Percentiles rank a stretch among this genome's conserved stretches.
Evolutionary conservation across 306 rosid species (phyloP).

Genomic region (Ormosia semicastrata): DNA sequence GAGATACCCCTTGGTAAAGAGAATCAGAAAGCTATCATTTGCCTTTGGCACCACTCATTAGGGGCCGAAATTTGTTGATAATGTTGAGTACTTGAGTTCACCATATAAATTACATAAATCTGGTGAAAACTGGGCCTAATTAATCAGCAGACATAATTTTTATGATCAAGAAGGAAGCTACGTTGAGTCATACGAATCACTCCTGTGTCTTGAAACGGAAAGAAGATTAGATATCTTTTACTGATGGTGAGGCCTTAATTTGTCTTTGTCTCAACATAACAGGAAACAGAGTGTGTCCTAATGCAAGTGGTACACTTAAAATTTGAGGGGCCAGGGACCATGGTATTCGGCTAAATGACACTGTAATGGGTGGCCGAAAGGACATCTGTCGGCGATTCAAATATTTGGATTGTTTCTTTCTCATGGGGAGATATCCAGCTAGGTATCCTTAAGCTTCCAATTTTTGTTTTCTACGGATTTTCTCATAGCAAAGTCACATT

Average conservation of each 20-base stretch:
- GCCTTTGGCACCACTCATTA: background rate
- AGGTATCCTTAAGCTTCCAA: background rate
- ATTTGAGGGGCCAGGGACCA: background rate
- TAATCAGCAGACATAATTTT: background rate
- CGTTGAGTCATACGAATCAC: constrained; percentile 34
- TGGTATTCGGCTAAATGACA: background rate
- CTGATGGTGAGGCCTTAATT: constrained; percentile 13
- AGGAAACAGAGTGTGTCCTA: background rate
- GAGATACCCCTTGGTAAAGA: background rate
- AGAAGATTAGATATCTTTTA: constrained; percentile 17
- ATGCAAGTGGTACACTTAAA: background rate
- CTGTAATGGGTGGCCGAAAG: background rate
- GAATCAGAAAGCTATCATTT: background rate
- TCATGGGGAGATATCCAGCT: background rate
- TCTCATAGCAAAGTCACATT: background rate
- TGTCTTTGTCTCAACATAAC: constrained; percentile 19
- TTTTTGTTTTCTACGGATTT: background rate
- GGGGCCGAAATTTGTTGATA: background rate
- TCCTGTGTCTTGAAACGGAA: background rate
- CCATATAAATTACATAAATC: background rate
- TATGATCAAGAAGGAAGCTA: constrained; percentile 41
- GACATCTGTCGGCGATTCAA: background rate
- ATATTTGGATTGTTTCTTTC: background rate
- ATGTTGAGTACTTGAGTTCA: background rate
- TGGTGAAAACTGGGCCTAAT: background rate